Base-by-base conservation (phyloP, 441 rosid genomes). In the Populus hybrid region DNA sequence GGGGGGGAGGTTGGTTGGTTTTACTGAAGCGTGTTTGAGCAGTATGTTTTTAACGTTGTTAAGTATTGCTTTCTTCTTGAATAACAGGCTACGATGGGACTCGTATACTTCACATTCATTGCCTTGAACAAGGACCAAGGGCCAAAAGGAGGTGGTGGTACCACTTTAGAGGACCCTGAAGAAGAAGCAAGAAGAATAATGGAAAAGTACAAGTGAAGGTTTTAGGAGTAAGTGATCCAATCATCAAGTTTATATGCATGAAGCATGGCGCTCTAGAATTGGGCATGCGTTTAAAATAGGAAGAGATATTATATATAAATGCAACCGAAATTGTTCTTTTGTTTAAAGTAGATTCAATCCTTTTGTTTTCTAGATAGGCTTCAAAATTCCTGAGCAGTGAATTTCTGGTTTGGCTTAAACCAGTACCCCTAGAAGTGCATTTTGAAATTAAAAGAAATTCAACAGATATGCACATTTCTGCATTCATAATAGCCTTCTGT, bases 131-230 rank as follows among this genome's bases (percentile, higher is more conserved):
- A 93, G 84, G 97, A 93, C 77, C 75, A 84, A 21, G 82, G 86
- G 24, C 85, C 91, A 0, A 85, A 73, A 82, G 87, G 87, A 42
- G 87, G 90, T 28, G 81, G 85, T 21, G 82, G 84, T 8, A 78
- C 85, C n/a, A 82, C 90, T 61, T 69, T 74, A 57, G 92, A 91
- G 57, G 96, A 93, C 73, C 87, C 97, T 18, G 76, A 87, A 59
- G 96, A 93, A 83, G 99, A 95, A 91, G 98, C 99, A 76, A 89
- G 90, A 72, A 90, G 90, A 86, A 95, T 95, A 79, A 93, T 95
- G 98, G 97, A 93, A 18, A 95, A 93, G 86, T 93, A 93, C 89
- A 93, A 95, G 87, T 86, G 8, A 81, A 2, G 11, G 12, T 16
- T 5, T 75, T 23, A 42, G 64, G 78, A 75, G 63, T 64, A 20